These are phyloP conservation scores for Lipomyces anomalus DNA, from an alignment of 805 yeast genomes.

Conservation along the genomic window DNA sequence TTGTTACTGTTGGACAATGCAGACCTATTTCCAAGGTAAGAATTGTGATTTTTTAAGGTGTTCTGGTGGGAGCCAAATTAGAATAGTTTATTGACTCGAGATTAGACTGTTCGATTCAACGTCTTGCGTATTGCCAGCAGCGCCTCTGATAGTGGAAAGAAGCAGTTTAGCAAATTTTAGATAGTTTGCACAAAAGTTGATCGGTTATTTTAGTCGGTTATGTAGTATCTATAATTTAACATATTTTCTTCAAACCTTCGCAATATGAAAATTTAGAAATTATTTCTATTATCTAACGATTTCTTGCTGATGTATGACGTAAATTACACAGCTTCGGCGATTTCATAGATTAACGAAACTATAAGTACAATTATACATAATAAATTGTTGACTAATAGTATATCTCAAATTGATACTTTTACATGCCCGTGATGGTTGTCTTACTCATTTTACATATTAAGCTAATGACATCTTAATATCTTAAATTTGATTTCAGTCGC, in stretches of 20 bases:
- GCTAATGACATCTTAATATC: too few species aligned
- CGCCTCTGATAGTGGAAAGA: constrained; percentile 64
- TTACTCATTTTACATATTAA: too few species aligned
- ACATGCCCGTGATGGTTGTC: too few species aligned
- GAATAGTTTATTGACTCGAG: background rate
- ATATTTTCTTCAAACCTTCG: background rate
- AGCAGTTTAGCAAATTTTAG: constrained; percentile 96
- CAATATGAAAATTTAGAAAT: too few species aligned
- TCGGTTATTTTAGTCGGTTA: constrained; percentile 11
- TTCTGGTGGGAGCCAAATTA: constrained; percentile 23
- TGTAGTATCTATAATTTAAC: constrained; percentile 14
- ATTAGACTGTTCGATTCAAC: constrained; percentile 93
- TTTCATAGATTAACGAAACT: background rate
- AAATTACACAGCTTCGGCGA: too few species aligned
- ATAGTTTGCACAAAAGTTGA: constrained; percentile 11
- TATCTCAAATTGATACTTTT: too few species aligned
- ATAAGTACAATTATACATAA: too few species aligned
- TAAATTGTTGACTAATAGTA: too few species aligned
- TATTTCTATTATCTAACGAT: too few species aligned
- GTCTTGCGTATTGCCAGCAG: constrained; percentile 92
- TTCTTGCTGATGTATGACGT: too few species aligned
- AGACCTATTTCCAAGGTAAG: constrained; percentile 90
- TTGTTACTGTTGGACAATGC: constrained; percentile 99
- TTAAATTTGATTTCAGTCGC: too few species aligned
- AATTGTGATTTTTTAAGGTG: background rate